Conservation (phyloP, 305 asterid species). For the Fraxinus floribunda region DNA sequence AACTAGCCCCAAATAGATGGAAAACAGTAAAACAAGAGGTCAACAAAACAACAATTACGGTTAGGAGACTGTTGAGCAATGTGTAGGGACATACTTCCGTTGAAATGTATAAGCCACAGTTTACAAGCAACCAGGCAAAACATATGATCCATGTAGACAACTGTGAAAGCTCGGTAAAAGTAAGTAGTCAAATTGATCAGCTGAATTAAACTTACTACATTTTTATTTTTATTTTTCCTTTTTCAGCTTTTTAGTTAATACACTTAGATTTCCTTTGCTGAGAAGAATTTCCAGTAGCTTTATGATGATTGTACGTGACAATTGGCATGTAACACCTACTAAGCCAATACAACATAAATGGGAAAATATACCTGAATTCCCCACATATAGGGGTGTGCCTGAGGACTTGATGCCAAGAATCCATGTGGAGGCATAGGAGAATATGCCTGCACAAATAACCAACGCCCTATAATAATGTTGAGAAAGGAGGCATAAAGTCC, state of each 20-base stretch:
- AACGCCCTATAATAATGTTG: slow-evolving; percentile 14
- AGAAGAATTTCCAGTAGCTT: neutral
- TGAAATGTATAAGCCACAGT: neutral
- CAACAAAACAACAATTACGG: neutral
- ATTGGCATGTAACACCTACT: neutral
- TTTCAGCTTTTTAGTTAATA: neutral
- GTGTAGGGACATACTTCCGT: neutral
- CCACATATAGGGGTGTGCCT: slow-evolving; percentile 97
- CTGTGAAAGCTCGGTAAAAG: neutral
- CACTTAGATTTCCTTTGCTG: neutral
- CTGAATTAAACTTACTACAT: neutral
- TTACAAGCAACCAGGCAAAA: slow-evolving; percentile 3
- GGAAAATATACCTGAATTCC: slow-evolving; percentile 76
- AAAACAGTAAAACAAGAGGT: neutral
- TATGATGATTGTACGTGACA: neutral
- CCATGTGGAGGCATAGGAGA: slow-evolving; percentile 95
- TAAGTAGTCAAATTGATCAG: neutral
- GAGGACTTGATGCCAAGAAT: slow-evolving; percentile 82
- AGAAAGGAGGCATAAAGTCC: slow-evolving; percentile 9
- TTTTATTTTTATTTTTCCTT: neutral
- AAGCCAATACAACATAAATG: neutral
- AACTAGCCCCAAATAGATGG: neutral
- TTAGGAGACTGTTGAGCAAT: neutral
- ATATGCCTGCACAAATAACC: slow-evolving; percentile 58
- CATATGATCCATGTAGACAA: neutral